Evolutionary conservation across 2,329 filamentous ascomycete genomes (phyloP).

Genomic region (Cercospora zeae-maydis): DNA sequence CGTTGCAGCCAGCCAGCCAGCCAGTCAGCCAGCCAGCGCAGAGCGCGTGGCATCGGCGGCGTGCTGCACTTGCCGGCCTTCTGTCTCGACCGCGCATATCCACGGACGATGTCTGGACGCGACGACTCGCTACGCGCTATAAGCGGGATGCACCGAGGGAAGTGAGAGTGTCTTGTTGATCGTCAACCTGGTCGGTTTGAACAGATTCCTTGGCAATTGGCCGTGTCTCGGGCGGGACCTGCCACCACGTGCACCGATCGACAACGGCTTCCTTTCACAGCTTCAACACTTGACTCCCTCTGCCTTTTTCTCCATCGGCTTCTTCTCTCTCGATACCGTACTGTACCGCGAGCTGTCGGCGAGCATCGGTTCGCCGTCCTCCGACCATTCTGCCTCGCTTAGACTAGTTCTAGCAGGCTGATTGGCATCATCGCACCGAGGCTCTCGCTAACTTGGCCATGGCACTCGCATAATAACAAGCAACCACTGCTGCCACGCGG

Average conservation of each 20-base stretch:
- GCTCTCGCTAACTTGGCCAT: background rate
- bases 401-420: background rate
- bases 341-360: too few relatives aligned
- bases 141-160: background rate
- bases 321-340: background rate
- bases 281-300: background rate
- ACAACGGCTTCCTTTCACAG: too few relatives aligned
- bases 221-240: background rate
- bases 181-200: background rate
- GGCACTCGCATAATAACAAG: background rate
- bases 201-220: background rate
- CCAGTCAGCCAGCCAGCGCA: too few relatives aligned
- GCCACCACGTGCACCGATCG: background rate
- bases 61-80: background rate
- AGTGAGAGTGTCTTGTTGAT: background rate
- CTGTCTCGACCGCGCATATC: too few relatives aligned
- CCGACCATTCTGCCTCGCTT: background rate
- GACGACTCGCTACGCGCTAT: background rate
- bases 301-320: background rate
- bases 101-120: background rate
- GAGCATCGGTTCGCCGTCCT: background rate
- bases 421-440: background rate
- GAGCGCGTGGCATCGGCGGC: conserved; percentile 2
- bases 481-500: background rate
- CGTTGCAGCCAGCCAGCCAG: conserved; percentile 1